These are phyloP conservation scores for Solanum phureja DNA, from an alignment of 257 asterid species.

Conservation along the genomic window DNA sequence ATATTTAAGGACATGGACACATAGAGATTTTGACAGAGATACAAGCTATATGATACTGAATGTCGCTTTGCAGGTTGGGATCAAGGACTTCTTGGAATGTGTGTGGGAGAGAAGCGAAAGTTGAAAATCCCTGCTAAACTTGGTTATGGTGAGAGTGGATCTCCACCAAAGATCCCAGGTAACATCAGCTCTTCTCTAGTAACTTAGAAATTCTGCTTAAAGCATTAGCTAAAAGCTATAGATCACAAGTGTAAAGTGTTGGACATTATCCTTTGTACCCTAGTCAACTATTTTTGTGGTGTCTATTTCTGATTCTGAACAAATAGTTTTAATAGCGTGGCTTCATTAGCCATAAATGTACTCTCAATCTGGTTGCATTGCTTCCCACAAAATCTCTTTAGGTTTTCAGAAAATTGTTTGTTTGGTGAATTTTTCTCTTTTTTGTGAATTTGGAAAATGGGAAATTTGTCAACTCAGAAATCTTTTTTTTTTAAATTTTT, in stretches of 20 bases:
- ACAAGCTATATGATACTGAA: neutral
- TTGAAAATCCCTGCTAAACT: conserved; percentile 89
- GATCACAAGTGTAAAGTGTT: neutral
- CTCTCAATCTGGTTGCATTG: neutral
- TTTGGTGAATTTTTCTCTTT: neutral
- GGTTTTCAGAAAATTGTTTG: neutral
- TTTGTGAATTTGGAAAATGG: neutral
- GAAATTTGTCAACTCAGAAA: neutral
- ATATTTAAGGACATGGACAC: neutral
- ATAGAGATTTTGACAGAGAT: neutral
- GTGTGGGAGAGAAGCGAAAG: conserved; percentile 94
- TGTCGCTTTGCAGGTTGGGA: conserved; percentile 82
- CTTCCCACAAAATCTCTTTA: neutral
- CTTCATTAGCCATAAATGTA: neutral
- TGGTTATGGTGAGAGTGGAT: conserved; percentile 94
- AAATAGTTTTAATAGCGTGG: neutral
- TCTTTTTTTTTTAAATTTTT: neutral
- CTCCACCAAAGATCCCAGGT: conserved; percentile 99
- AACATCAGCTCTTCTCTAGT: neutral
- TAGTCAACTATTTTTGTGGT: neutral
- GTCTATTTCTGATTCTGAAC: neutral
- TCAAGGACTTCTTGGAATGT: conserved; percentile 90
- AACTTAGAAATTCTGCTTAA: neutral
- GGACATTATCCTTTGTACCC: neutral
- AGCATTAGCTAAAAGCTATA: neutral